Base-by-base conservation (phyloP, 2,329 filamentous ascomycete species). In the Bretziella fagacearum region DNA sequence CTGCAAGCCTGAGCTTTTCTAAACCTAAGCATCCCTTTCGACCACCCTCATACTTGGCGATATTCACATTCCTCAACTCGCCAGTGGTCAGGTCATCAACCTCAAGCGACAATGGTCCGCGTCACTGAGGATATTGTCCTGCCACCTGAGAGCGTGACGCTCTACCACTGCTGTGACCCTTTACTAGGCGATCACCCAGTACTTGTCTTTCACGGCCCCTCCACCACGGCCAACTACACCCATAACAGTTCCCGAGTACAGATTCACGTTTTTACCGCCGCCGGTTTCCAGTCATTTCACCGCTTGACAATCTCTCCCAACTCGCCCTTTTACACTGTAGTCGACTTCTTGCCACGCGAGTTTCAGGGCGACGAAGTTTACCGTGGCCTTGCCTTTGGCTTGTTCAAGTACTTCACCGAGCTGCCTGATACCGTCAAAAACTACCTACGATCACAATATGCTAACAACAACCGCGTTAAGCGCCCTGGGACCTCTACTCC, bases 321-420 rank as follows among this genome's bases (percentile, higher is more conserved):
- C 58, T 94, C 89, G 40, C 78, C 85, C 44, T 81, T 93, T 57
- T 96, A 96, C 63, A 74, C 78, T 54, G 89, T 87, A 47, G 91
- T 98, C 61, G 79, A 84, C 59, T 78, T 87, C 60, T 73, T 98
- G 36, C 86, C 91, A 35, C 81, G 86, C 59, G 89, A 95, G 60
- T 86, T 87, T 62, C 91, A 96, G 66, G 89, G 89, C 57, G 89
- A 96, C 60, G 89, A 96, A 62, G 71, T 93, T 53, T 93, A 82
- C 63, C 79, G 91, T 39, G 91, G 81, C 15, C 71, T 98, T 48
- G 91, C 89, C 41, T 93, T 96, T 62, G 86, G 84, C 48, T 70
- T 98, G 54, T 81, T 81, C 67, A 95, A 93, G 61, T 98, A 95
- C 68, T 96, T 95, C 59, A 73, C 75, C 52, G 89, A 96, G 63